phyloP scores from a whole-genome alignment of 306 rosid species.

The Ziziphus jujuba region DNA sequence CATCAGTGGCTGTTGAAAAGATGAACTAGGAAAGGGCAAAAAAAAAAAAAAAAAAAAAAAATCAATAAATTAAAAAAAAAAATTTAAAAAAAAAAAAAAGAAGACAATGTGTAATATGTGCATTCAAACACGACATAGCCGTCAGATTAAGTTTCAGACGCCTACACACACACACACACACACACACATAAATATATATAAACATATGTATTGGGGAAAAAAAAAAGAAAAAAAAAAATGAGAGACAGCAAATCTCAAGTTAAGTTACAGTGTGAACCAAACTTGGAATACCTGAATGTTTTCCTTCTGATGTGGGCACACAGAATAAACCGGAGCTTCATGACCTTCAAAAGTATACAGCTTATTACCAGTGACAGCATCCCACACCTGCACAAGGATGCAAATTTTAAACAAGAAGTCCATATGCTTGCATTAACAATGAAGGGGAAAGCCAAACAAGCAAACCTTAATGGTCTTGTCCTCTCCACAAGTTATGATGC shows the following conservation, averaged over 20 bases:
- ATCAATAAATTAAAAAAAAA: no score
- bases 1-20: constrained; percentile 35
- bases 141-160: no score
- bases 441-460: neutral
- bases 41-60: neutral
- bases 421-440: neutral
- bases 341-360: constrained; percentile 33
- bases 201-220: neutral
- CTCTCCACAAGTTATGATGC: constrained; percentile 28
- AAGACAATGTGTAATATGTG: neutral
- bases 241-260: neutral
- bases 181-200: no score
- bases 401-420: neutral
- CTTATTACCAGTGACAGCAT: constrained; percentile 17
- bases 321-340: constrained; percentile 42
- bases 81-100: neutral
- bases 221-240: no score
- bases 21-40: constrained; percentile 24
- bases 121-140: no score
- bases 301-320: constrained; percentile 31
- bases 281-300: constrained; percentile 22
- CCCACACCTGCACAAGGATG: constrained; percentile 38
- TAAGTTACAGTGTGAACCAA: neutral
- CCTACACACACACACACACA: no score
- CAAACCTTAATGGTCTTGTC: constrained; percentile 23